phyloP scores from a whole-genome alignment of 108 stramenopile species.

The Chaetoceros tenuissimus region DNA sequence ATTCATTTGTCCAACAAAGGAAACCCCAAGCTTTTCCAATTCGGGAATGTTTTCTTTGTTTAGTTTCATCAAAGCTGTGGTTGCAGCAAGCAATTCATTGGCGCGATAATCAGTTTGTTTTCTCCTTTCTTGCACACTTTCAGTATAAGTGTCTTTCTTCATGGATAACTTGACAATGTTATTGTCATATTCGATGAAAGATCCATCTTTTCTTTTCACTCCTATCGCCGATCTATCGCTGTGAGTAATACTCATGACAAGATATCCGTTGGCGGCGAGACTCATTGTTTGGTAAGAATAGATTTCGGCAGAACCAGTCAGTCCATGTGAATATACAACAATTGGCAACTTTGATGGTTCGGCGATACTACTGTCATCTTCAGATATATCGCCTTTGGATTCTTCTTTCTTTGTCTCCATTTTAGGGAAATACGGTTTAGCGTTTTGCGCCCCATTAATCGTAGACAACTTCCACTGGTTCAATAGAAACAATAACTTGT shows the following conservation, averaged over 20 bases:
- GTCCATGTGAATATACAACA: slow-evolving; percentile 52
- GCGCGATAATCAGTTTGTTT: slow-evolving; percentile 29
- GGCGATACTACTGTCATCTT: not conserved
- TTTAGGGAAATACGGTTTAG: not conserved
- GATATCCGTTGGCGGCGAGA: slow-evolving; percentile 39
- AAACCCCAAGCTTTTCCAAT: slow-evolving; percentile 10
- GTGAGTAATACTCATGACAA: slow-evolving; percentile 41
- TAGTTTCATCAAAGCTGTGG: slow-evolving; percentile 14
- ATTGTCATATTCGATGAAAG: slow-evolving; percentile 8
- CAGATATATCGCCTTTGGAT: not conserved
- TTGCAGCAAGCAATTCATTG: slow-evolving; percentile 31
- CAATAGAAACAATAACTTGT: slow-evolving; percentile 27
- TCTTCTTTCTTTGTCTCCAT: not conserved
- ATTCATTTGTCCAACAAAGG: slow-evolving; percentile 29
- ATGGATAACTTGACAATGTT: slow-evolving; percentile 6
- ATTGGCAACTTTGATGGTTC: slow-evolving; percentile 21
- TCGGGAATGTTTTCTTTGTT: slow-evolving; percentile 23
- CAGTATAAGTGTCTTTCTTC: not conserved
- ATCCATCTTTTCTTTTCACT: slow-evolving; percentile 20
- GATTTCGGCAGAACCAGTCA: slow-evolving; percentile 35
- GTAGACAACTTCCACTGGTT: slow-evolving; percentile 33
- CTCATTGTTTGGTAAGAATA: slow-evolving; percentile 40
- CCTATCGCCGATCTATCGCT: slow-evolving; percentile 35
- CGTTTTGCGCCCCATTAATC: not conserved
- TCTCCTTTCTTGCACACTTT: slow-evolving; percentile 8